These are phyloP conservation scores for Acanthamoeba divionensis DNA, from an alignment of 208 protist species.

Conservation along the genomic window DNA sequence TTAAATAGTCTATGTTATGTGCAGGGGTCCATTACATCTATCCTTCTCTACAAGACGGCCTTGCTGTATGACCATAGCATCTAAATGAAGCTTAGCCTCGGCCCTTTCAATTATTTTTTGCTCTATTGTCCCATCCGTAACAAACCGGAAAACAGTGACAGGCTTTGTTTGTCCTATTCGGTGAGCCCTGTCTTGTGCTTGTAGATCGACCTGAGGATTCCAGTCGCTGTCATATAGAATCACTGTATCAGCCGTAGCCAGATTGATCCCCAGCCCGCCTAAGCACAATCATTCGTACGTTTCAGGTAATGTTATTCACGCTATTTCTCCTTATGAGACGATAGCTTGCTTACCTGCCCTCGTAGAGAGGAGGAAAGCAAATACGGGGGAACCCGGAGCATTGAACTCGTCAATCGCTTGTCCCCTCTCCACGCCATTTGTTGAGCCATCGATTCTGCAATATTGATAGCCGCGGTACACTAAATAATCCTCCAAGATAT, in stretches of 20 bases:
- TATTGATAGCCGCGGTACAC: constrained; percentile 88
- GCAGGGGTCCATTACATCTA: too few relatives aligned
- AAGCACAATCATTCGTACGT: too few relatives aligned
- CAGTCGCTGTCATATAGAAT: constrained; percentile 99
- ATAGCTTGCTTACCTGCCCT: too few relatives aligned
- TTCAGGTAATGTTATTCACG: too few relatives aligned
- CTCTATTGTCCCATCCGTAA: constrained; percentile 93
- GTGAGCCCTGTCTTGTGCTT: constrained; percentile 96
- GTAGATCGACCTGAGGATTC: constrained; percentile 98
- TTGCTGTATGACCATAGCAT: constrained; percentile 93
- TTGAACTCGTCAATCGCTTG: constrained; percentile 92
- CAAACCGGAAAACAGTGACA: constrained; percentile 94
- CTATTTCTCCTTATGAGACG: too few relatives aligned
- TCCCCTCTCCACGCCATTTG: constrained; percentile 87
- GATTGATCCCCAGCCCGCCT: constrained; percentile 97
- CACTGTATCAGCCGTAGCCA: constrained; percentile 97
- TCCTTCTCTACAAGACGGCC: too few relatives aligned
- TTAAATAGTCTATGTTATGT: too few relatives aligned
- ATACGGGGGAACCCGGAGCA: constrained; percentile 84
- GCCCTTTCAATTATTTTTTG: constrained; percentile 94
- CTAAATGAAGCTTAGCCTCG: constrained; percentile 90
- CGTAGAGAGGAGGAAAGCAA: constrained; percentile 97
- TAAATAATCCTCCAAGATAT: constrained; percentile 96
- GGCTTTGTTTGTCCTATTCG: constrained; percentile 95
- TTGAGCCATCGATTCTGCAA: constrained; percentile 93